Evolutionary conservation across 495 filamentous ascomycete species (phyloP).

Genomic region (Rostrohypoxylon terebratum): DNA sequence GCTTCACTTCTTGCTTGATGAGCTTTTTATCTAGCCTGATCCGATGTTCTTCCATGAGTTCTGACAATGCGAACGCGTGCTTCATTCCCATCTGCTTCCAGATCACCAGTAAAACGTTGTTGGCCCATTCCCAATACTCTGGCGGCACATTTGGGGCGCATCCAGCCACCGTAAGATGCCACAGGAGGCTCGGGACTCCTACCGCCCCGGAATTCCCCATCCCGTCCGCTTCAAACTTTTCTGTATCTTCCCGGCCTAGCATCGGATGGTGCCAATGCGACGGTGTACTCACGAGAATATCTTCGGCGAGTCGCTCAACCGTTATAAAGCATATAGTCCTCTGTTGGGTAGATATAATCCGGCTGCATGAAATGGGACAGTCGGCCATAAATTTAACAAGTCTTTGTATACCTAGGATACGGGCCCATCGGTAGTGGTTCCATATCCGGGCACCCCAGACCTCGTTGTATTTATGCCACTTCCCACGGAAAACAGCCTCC

Average conservation of each 20-base stretch:
- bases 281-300: constrained; percentile 56
- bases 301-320: constrained; percentile 53
- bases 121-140: constrained; percentile 53
- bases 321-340: constrained; percentile 48
- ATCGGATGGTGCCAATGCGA: constrained; percentile 61
- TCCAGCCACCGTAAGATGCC: constrained; percentile 56
- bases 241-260: constrained; percentile 44
- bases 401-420: constrained; percentile 67
- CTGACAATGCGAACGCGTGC: constrained; percentile 53
- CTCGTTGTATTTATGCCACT: constrained; percentile 70
- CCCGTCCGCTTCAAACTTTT: constrained; percentile 51
- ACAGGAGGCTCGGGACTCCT: constrained; percentile 57
- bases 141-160: constrained; percentile 57
- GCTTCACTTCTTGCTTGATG: constrained; percentile 7
- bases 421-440: constrained; percentile 73
- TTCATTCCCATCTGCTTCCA: constrained; percentile 62
- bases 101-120: constrained; percentile 53
- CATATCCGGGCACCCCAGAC: constrained; percentile 68
- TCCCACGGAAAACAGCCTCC: constrained; percentile 63
- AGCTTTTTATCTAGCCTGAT: constrained; percentile 27
- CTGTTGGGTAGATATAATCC: constrained; percentile 52
- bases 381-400: constrained; percentile 53
- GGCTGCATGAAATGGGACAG: constrained; percentile 52
- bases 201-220: constrained; percentile 56
- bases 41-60: constrained; percentile 50